These are phyloP conservation scores for Leucosporidium yakuticum DNA, from an alignment of 768 basidiomycete species.

Conservation along the genomic window DNA sequence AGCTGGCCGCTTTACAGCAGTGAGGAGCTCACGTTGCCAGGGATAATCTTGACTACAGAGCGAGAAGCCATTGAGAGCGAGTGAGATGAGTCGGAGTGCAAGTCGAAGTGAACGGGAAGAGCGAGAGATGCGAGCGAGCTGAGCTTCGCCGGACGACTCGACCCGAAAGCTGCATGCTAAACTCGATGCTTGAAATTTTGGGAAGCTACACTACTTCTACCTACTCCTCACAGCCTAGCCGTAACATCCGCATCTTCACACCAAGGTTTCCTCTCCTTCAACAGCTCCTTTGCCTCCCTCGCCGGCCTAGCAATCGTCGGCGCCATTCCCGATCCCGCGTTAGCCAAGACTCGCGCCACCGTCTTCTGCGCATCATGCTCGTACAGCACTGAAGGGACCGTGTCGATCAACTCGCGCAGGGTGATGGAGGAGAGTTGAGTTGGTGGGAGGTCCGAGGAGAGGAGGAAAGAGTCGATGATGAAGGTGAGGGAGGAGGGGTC, in stretches of 20 bases:
- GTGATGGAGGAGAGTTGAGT: slow-evolving; percentile 46
- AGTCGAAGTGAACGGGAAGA: too few relatives aligned
- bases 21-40: slow-evolving; percentile 1
- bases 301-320: slow-evolving; percentile 71
- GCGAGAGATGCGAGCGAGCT: too few relatives aligned
- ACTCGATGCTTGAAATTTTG: too few relatives aligned
- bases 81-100: too few relatives aligned
- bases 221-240: slow-evolving; percentile 32
- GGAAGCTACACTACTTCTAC: background rate
- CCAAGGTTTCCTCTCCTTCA: slow-evolving; percentile 47
- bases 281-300: slow-evolving; percentile 69
- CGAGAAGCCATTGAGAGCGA: background rate
- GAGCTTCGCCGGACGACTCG: too few relatives aligned
- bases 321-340: slow-evolving; percentile 50
- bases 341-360: slow-evolving; percentile 60
- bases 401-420: slow-evolving; percentile 42
- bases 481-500: slow-evolving; percentile 1
- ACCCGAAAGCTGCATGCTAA: too few relatives aligned
- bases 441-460: slow-evolving; percentile 57
- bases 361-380: slow-evolving; percentile 54
- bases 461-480: slow-evolving; percentile 20
- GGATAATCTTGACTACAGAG: slow-evolving; percentile 41
- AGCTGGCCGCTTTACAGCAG: too few relatives aligned
- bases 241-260: slow-evolving; percentile 43
- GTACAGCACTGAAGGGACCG: slow-evolving; percentile 58